Evolutionary conservation across 2,329 filamentous ascomycete species (phyloP).

Genomic region (Sporothrix globosa): DNA sequence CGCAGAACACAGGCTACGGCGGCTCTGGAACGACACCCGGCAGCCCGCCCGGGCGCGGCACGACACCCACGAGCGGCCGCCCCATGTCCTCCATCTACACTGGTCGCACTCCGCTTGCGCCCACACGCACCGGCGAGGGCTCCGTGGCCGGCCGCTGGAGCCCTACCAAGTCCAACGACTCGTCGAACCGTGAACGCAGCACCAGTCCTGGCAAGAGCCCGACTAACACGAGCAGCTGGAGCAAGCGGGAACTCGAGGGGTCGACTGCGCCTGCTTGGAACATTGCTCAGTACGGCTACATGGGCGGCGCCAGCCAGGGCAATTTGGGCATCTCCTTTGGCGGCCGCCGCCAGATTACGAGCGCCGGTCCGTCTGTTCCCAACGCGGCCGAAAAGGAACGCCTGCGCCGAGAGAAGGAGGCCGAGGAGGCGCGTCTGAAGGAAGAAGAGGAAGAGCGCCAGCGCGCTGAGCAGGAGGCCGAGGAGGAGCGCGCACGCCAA

Average conservation of each 20-base stretch:
- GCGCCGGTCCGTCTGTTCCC: slow-evolving; percentile 75
- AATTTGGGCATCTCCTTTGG: slow-evolving; percentile 94
- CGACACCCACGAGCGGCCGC: slow-evolving; percentile 23
- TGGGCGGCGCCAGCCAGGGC: slow-evolving; percentile 94
- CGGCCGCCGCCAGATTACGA: slow-evolving; percentile 88
- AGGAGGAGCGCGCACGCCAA: slow-evolving; percentile 63
- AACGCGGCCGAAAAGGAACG: slow-evolving; percentile 84
- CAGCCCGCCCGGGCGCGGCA: slow-evolving; percentile 6
- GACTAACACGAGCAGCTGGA: slow-evolving; percentile 81
- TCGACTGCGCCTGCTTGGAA: slow-evolving; percentile 92
- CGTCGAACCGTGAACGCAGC: slow-evolving; percentile 53
- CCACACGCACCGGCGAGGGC: slow-evolving; percentile 57
- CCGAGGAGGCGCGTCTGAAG: slow-evolving; percentile 64
- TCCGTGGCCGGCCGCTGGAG: slow-evolving; percentile 58
- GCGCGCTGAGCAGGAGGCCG: slow-evolving; percentile 54
- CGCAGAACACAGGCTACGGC: slow-evolving; percentile 48
- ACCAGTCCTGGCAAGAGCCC: slow-evolving; percentile 61
- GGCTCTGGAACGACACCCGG: slow-evolving; percentile 44
- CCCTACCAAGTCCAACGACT: slow-evolving; percentile 54
- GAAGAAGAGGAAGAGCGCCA: slow-evolving; percentile 56
- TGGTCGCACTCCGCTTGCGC: slow-evolving; percentile 47
- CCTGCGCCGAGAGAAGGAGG: slow-evolving; percentile 57
- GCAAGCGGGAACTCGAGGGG: slow-evolving; percentile 78
- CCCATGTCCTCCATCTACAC: slow-evolving; percentile 52
- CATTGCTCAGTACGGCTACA: slow-evolving; percentile 96